Conservation (phyloP, 768 basidiomycete species). For the Infundibulicybe gibba region DNA sequence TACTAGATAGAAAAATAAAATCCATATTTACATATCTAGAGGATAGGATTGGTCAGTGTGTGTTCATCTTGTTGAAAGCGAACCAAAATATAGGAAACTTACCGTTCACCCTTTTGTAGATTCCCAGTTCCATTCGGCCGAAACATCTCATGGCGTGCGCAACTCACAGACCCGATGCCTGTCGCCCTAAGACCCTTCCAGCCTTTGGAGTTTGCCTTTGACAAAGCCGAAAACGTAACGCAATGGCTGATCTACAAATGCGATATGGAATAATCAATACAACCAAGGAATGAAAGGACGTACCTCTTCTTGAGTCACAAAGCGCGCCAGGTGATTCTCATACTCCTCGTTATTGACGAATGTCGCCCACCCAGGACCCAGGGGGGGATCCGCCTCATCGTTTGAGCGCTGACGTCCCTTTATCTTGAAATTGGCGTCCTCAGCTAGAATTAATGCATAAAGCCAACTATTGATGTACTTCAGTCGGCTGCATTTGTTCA, state of each 20-base stretch:
- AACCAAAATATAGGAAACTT: not conserved
- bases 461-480: no score
- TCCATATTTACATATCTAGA: constrained; percentile 17
- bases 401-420: no score
- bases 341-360: no score
- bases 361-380: no score
- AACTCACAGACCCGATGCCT: constrained; percentile 23
- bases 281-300: no score
- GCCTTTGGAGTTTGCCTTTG: constrained; percentile 13
- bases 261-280: no score
- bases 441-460: no score
- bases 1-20: constrained; percentile 12
- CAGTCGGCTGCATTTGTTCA: no score
- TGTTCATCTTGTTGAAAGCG: not conserved
- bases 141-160: constrained; percentile 25
- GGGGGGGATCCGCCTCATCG: no score
- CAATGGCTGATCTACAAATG: constrained; percentile 16
- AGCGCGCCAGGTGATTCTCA: not conserved
- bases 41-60: not conserved
- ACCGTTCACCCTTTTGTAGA: constrained; percentile 29
- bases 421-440: no score
- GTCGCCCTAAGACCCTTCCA: constrained; percentile 5
- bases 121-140: constrained; percentile 20
- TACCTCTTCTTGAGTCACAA: constrained; percentile 3
- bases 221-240: constrained; percentile 17